phyloP scores from a whole-genome alignment of 768 basidiomycete species.

The Candolleomyces aberdarensis region DNA sequence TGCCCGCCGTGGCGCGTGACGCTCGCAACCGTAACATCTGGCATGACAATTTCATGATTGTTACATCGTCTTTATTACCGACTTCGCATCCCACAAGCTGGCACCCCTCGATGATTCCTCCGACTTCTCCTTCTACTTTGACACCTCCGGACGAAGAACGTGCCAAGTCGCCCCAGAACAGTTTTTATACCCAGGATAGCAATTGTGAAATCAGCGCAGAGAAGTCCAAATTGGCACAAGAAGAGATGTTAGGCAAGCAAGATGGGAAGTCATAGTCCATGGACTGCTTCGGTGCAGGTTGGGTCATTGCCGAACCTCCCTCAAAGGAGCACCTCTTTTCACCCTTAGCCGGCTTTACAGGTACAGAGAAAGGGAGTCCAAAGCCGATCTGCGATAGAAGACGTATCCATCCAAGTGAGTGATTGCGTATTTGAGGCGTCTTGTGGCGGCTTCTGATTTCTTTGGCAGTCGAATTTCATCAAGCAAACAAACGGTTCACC shows the following conservation, averaged over 20 bases:
- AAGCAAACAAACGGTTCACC: conserved; percentile 84
- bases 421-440: neutral
- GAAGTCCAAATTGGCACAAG: conserved; percentile 52
- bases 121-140: conserved; percentile 98
- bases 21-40: conserved; percentile 83
- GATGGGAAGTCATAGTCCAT: conserved; percentile 83
- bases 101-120: conserved; percentile 92
- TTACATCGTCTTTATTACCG: conserved; percentile 88
- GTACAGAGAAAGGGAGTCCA: conserved; percentile 83
- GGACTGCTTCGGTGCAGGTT: conserved; percentile 96
- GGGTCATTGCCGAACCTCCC: conserved; percentile 94
- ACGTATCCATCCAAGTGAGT: conserved; percentile 77
- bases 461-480: conserved; percentile 66
- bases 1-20: conserved; percentile 75
- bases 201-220: conserved; percentile 70
- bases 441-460: conserved; percentile 17
- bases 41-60: conserved; percentile 98
- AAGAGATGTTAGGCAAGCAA: conserved; percentile 59
- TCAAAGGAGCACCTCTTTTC: conserved; percentile 92
- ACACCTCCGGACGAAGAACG: conserved; percentile 88
- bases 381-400: conserved; percentile 80
- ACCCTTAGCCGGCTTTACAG: conserved; percentile 94
- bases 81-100: conserved; percentile 95
- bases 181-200: conserved; percentile 78
- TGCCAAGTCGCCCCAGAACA: conserved; percentile 95